These are phyloP conservation scores for Sideroxylon spinosum DNA, from an alignment of 179 eudicot species.

Conservation along the genomic window DNA sequence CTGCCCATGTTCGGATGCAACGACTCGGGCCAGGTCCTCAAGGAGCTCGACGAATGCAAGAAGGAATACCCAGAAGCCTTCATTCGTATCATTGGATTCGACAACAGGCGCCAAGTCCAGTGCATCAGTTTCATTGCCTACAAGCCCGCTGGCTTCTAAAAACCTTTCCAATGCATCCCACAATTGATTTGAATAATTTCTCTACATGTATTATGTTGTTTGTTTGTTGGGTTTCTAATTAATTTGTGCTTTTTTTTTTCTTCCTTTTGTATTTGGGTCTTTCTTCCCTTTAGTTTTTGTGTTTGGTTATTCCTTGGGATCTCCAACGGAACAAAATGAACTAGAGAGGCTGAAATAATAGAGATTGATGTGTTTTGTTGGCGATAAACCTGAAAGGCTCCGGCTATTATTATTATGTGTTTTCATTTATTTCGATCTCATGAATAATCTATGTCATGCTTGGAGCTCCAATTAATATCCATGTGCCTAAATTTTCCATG, in stretches of 20 bases:
- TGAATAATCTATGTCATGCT: neutral
- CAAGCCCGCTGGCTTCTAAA: constrained; percentile 26
- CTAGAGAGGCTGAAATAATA: neutral
- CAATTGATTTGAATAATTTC: no score
- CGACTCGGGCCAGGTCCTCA: constrained; percentile 33
- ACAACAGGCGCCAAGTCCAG: constrained; percentile 44
- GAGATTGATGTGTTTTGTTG: constrained; percentile 2
- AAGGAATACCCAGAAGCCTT: constrained; percentile 35
- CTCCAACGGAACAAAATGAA: constrained; percentile 4
- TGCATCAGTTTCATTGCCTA: constrained; percentile 47
- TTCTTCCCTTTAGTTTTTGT: neutral
- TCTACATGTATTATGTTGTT: neutral
- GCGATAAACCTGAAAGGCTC: neutral
- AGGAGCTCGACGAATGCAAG: constrained; percentile 24
- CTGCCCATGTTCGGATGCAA: constrained; percentile 55
- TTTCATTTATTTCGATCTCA: neutral
- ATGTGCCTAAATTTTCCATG: neutral
- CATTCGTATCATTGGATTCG: constrained; percentile 47
- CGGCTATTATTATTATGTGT: neutral
- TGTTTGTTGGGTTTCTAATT: neutral
- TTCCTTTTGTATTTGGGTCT: neutral
- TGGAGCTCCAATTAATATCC: neutral
- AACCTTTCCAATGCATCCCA: neutral
- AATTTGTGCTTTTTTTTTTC: neutral
- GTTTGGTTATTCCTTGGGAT: neutral